A percentile compares a stretch with the other conserved stretches of the same genome.
These are phyloP conservation scores for Fraxinus xanthoxyloides DNA, from an alignment of 305 asterid species.

Conservation along the genomic window DNA sequence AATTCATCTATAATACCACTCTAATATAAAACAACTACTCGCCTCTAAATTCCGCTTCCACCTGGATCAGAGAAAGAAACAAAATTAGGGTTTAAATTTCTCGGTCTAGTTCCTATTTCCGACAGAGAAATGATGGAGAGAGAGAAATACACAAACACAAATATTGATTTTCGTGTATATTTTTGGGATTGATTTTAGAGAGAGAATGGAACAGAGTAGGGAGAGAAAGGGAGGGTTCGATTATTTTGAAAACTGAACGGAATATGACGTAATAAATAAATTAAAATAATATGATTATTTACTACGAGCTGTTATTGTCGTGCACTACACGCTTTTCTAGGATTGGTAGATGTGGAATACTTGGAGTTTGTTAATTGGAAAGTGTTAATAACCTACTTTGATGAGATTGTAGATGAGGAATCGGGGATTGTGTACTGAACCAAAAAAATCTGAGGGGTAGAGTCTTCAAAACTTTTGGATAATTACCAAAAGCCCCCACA, in stretches of 20 bases:
- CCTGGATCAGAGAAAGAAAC: constrained; percentile 26
- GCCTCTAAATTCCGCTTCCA: constrained; percentile 17
- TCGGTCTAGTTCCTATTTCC: constrained; percentile 23
- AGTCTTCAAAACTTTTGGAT: background rate
- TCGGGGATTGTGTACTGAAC: background rate
- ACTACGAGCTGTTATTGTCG: constrained; percentile 6
- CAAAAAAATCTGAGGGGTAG: background rate
- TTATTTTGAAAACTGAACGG: constrained; percentile 19
- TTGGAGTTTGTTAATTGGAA: background rate
- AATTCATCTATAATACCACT: constrained; percentile 27
- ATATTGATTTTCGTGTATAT: constrained; percentile 15
- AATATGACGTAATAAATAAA: constrained; percentile 24
- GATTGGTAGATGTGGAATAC: background rate
- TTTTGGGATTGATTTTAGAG: constrained; percentile 25
- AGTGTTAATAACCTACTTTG: background rate
- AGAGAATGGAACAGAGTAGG: background rate
- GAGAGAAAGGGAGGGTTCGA: constrained; percentile 17
- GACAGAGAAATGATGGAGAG: constrained; percentile 27
- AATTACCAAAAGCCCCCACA: background rate
- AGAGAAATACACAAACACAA: constrained; percentile 15
- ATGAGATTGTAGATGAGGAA: background rate
- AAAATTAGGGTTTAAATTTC: constrained; percentile 33
- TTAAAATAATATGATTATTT: background rate
- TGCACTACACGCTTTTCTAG: constrained; percentile 7
- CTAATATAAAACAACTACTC: constrained; percentile 33